Conservation (phyloP, 768 basidiomycete species). For the Glaciozyma antarctica region DNA sequence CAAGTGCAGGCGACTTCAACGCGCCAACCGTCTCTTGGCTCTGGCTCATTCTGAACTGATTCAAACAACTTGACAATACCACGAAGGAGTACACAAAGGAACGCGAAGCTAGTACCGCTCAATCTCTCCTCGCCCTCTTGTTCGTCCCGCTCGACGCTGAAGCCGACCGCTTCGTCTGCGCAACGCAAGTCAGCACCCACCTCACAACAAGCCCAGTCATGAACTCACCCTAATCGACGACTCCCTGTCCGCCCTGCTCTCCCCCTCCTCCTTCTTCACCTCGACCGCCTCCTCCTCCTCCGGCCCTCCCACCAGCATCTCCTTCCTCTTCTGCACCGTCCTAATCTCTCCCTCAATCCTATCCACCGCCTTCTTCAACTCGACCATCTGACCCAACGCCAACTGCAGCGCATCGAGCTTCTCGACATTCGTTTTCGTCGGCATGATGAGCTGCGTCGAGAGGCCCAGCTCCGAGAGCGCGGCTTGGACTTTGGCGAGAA, state of each 20-base stretch:
- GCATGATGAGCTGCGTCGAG: slow-evolving; percentile 77
- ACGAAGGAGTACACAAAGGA: neutral
- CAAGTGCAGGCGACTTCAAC: neutral
- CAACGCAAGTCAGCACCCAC: neutral
- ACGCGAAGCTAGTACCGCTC: neutral
- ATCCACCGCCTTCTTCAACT: slow-evolving; percentile 69
- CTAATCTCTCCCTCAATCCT: slow-evolving; percentile 75
- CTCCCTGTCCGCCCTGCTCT: slow-evolving; percentile 8
- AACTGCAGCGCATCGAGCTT: slow-evolving; percentile 65
- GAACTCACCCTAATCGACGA: slow-evolving; percentile 8
- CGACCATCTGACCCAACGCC: slow-evolving; percentile 63
- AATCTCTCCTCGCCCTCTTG: slow-evolving; percentile 1
- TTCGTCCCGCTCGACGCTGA: neutral
- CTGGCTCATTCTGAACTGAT: neutral
- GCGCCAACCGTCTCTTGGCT: too few relatives aligned
- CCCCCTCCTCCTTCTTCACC: slow-evolving; percentile 10
- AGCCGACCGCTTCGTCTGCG: neutral
- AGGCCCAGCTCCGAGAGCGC: slow-evolving; percentile 69
- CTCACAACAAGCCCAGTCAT: too few relatives aligned
- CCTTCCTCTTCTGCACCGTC: slow-evolving; percentile 46
- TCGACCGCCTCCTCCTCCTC: neutral
- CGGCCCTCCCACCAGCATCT: slow-evolving; percentile 3
- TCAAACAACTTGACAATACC: neutral
- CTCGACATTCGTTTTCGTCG: slow-evolving; percentile 69
- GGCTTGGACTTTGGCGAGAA: slow-evolving; percentile 65